Conservation (phyloP, 768 basidiomycete species). For the Agrocybe pediades region DNA sequence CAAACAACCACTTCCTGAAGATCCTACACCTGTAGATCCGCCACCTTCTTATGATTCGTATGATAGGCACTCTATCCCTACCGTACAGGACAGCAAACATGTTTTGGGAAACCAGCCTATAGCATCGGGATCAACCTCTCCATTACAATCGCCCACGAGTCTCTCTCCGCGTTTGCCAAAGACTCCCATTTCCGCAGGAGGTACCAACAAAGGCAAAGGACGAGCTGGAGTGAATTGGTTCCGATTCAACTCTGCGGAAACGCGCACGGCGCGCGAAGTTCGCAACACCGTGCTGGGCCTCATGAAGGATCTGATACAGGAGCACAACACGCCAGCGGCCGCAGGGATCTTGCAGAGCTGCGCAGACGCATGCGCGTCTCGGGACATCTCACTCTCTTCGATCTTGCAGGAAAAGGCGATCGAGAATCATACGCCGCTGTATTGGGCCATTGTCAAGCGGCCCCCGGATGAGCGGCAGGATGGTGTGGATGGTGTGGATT, state of each 20-base stretch:
- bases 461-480: conserved; percentile 37
- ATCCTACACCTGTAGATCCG: conserved; percentile 37
- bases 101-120: neutral
- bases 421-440: conserved; percentile 66
- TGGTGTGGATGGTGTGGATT: conserved; percentile 36
- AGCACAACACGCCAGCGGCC: conserved; percentile 32
- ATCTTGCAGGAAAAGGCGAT: conserved; percentile 66
- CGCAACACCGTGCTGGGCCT: conserved; percentile 53
- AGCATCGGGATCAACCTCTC: conserved; percentile 1
- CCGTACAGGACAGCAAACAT: conserved; percentile 10
- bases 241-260: conserved; percentile 27
- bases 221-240: conserved; percentile 38
- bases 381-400: conserved; percentile 49
- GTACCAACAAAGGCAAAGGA: conserved; percentile 25
- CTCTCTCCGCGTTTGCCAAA: conserved; percentile 8
- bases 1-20: conserved; percentile 38
- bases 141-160: conserved; percentile 11
- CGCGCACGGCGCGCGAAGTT: conserved; percentile 47
- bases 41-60: conserved; percentile 46
- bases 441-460: conserved; percentile 74
- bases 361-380: conserved; percentile 54
- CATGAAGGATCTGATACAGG: conserved; percentile 55
- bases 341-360: conserved; percentile 61
- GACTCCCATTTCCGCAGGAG: conserved; percentile 9
- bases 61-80: conserved; percentile 23